Evolutionary conservation across 2,329 filamentous ascomycete species (phyloP).

Genomic region (Cordyceps fumosorosea): DNA sequence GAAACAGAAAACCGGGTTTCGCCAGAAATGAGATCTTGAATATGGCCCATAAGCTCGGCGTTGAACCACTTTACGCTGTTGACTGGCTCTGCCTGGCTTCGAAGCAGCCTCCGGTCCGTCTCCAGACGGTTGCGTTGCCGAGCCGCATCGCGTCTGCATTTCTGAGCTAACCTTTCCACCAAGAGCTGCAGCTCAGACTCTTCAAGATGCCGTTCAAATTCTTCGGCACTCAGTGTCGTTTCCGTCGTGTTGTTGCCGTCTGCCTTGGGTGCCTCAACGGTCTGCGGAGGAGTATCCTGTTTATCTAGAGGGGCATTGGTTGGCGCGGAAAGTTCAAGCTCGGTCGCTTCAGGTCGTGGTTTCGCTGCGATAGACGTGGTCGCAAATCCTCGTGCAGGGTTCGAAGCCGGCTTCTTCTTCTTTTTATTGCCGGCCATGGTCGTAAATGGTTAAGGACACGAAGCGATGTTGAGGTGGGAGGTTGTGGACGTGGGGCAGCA

Average conservation of each 20-base stretch:
- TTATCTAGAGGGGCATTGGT: constrained; percentile 3
- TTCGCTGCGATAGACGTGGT: constrained; percentile 90
- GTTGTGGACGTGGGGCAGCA: constrained; percentile 7
- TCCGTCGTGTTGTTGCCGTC: constrained; percentile 18
- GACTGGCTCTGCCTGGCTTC: constrained; percentile 68
- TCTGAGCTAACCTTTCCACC: constrained; percentile 75
- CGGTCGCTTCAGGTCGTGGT: constrained; percentile 54
- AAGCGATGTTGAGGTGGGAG: constrained; percentile 3
- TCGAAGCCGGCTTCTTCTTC: constrained; percentile 84
- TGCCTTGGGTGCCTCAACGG: constrained; percentile 15
- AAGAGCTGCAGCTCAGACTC: constrained; percentile 83
- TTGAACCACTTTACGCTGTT: constrained; percentile 74
- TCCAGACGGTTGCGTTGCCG: constrained; percentile 73
- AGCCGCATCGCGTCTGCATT: constrained; percentile 70
- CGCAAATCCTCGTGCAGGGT: constrained; percentile 86
- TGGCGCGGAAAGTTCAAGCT: constrained; percentile 23
- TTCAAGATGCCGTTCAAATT: constrained; percentile 84
- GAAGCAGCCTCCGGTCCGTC: constrained; percentile 77
- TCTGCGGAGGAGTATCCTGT: constrained; percentile 25
- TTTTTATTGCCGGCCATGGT: constrained; percentile 69
- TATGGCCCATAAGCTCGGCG: constrained; percentile 67
- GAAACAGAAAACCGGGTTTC: constrained; percentile 55
- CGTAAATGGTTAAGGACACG: neutral
- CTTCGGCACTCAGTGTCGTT: constrained; percentile 67
- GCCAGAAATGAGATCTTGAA: constrained; percentile 65